Base-by-base conservation (phyloP, 805 yeast species). In the Jamesozyma piceae region DNA sequence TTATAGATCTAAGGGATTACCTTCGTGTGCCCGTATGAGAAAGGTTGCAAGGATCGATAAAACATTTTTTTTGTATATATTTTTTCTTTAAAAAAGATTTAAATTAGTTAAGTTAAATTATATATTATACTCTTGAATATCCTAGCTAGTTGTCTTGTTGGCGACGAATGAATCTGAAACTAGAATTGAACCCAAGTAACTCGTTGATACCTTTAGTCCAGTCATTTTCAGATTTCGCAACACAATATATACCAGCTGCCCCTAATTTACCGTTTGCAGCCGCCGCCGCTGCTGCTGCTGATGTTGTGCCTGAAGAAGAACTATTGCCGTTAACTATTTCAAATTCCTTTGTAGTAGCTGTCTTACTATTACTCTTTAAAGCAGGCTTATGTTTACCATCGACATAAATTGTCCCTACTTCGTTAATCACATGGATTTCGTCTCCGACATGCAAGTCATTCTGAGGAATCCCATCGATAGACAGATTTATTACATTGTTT, bases 141-240 rank as follows among this genome's bases (percentile, higher is more conserved):
- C n/a, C n/a, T n/a, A n/a, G 17, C 27, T 45, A 44, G 30, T 45
- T 46, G 27, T 49, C 49, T 35, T 45, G 26, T 13, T 40, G 30
- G 11, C 47, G 49, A 24, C 55, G 50, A 37, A 62, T 63, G 44
- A 73, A 72, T 52, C 81, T 80, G 60, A 89, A 89, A 42, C 87
- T 75, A 11, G 88, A 78, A 59, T 89, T 89, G 71, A 89, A 89
- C 2, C 97, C 96, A 35, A 89, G 64, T 45, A 89, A 70, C 52
- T 85, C 89, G 55, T 89, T 90, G 43, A 90, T 78, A 28, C 95
- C 95, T 44, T 74, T 75, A 2, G 89, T 88, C 97, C 97, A 90
- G 57, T 90, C 97, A 49, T 82, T 81, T 48, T 80, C 86, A 6
- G 81, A 72, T 46, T 78, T 73, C 0, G 95, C 85, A 3, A 90